A percentile compares a stretch with the other conserved stretches of the same genome.
These are phyloP conservation scores for Waitea zeae DNA, from an alignment of 1,284 basidiomycete species.

Conservation along the genomic window DNA sequence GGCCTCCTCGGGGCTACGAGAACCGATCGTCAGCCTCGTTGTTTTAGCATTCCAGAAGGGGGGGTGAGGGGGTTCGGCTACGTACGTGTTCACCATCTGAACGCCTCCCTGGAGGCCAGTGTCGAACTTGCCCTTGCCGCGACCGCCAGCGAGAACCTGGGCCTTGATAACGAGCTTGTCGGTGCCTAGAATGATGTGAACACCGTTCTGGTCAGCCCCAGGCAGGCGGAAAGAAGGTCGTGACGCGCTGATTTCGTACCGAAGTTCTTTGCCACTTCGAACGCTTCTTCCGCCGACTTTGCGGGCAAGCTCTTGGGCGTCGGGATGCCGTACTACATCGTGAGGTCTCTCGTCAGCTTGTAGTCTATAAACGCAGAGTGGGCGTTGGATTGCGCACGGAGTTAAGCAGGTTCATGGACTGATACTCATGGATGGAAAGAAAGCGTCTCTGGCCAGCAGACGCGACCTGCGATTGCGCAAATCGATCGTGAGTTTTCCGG, in stretches of 20 bases:
- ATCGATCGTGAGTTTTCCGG: background rate
- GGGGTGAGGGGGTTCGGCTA: too few relatives aligned
- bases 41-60: slow-evolving; percentile 1
- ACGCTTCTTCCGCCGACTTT: slow-evolving; percentile 81
- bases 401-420: slow-evolving; percentile 90
- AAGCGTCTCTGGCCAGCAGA: slow-evolving; percentile 79
- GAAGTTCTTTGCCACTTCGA: slow-evolving; percentile 77
- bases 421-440: slow-evolving; percentile 97
- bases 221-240: slow-evolving; percentile 3
- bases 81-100: slow-evolving; percentile 82
- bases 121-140: slow-evolving; percentile 97
- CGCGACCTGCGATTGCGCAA: slow-evolving; percentile 24
- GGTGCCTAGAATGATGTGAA: slow-evolving; percentile 41
- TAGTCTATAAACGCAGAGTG: too few relatives aligned
- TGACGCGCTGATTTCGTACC: too few relatives aligned
- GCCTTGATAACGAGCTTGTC: slow-evolving; percentile 88
- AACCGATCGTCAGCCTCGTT: background rate
- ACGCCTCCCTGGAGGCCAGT: slow-evolving; percentile 96
- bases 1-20: slow-evolving; percentile 83
- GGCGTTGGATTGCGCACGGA: slow-evolving; percentile 34
- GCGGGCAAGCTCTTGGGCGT: slow-evolving; percentile 90
- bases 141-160: slow-evolving; percentile 95
- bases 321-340: slow-evolving; percentile 85
- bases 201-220: background rate
- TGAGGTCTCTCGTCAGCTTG: too few relatives aligned